phyloP scores from a whole-genome alignment of 2,329 filamentous ascomycete genomes.

The Fusarium metavorans region DNA sequence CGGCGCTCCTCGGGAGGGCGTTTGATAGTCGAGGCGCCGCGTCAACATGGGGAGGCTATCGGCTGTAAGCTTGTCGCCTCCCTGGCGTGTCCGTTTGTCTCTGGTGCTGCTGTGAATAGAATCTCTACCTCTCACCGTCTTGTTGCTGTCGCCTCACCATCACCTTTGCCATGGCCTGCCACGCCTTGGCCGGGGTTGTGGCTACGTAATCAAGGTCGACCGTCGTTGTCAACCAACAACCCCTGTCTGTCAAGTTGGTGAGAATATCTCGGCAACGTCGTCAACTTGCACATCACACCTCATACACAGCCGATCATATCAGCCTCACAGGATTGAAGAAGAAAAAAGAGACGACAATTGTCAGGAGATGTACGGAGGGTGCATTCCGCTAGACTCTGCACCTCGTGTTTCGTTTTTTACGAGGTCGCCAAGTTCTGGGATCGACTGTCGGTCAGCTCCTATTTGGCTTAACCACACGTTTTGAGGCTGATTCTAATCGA shows the following conservation, averaged over 20 bases:
- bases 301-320: conserved; percentile 32
- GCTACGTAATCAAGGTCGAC: conserved; percentile 26
- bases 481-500: conserved; percentile 23
- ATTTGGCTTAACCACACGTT: not conserved
- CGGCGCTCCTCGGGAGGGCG: conserved; percentile 21
- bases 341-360: conserved; percentile 13
- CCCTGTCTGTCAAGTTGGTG: conserved; percentile 28
- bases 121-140: conserved; percentile 30
- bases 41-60: conserved; percentile 11
- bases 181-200: conserved; percentile 14
- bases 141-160: conserved; percentile 22
- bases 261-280: conserved; percentile 37
- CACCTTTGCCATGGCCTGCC: conserved; percentile 26
- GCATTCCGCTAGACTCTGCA: conserved; percentile 33
- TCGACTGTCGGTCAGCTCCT: conserved; percentile 27
- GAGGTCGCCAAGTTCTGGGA: conserved; percentile 28
- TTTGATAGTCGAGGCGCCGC: conserved; percentile 17
- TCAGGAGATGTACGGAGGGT: conserved; percentile 38
- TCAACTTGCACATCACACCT: conserved; percentile 21
- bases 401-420: conserved; percentile 26
- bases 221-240: conserved; percentile 1
- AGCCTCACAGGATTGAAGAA: conserved; percentile 32
- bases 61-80: conserved; percentile 20
- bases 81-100: conserved; percentile 10
- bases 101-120: not conserved